A percentile compares a stretch with the other conserved stretches of the same genome.
Evolutionary conservation across 768 basidiomycete genomes (phyloP).

Genomic region (Kwoniella dendrophila): DNA sequence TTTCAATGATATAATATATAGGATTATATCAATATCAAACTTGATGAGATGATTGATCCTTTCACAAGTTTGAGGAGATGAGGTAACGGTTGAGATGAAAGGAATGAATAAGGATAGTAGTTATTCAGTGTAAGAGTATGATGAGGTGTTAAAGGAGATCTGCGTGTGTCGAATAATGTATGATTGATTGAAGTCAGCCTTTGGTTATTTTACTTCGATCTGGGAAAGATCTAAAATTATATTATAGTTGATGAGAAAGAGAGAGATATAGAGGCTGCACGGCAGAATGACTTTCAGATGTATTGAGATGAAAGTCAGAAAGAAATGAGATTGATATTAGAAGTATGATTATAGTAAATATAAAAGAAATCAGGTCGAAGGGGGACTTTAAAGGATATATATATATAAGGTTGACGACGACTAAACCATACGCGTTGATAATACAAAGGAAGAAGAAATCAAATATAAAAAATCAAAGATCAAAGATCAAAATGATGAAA

Average conservation of each 20-base stretch:
- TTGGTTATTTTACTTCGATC: not conserved
- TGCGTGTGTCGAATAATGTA: conserved; percentile 7
- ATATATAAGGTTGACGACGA: not conserved
- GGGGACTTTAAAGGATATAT: not conserved
- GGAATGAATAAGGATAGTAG: too few relatives aligned
- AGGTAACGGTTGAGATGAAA: not conserved
- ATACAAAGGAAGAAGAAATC: too few relatives aligned
- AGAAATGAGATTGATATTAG: not conserved
- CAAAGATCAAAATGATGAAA: too few relatives aligned
- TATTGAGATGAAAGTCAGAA: not conserved
- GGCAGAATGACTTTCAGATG: not conserved
- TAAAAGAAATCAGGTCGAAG: not conserved
- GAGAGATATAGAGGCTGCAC: conserved; percentile 10
- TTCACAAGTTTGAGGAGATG: conserved; percentile 10
- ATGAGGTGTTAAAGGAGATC: conserved; percentile 9
- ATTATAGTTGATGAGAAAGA: not conserved
- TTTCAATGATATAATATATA: not conserved
- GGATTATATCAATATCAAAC: conserved; percentile 2
- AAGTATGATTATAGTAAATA: not conserved
- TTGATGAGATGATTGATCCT: conserved; percentile 16
- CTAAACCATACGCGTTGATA: conserved; percentile 10
- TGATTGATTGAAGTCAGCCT: not conserved
- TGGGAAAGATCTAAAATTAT: too few relatives aligned
- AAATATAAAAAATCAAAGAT: too few relatives aligned
- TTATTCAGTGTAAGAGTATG: conserved; percentile 2